Percentiles rank a stretch among this genome's conserved stretches.
Conservation (phyloP, 1,139 yeast species). For the Hyphopichia wangnamkhiaoensis region DNA sequence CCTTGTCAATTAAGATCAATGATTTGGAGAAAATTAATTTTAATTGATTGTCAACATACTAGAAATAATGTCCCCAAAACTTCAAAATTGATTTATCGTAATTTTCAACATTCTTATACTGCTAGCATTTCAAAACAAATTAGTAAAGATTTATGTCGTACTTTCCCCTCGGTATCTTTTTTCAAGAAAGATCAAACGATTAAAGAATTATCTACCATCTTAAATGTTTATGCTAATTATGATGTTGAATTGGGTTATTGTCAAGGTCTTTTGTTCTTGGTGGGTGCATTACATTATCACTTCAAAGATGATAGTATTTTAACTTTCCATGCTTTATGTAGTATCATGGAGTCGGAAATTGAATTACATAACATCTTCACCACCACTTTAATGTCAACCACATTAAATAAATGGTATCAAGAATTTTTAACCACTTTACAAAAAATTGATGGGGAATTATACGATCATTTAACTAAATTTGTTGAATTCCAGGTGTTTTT, state of each 20-base stretch:
- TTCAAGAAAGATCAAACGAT: conserved; percentile 25
- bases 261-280: conserved; percentile 68
- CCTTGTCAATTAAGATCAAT: conserved; percentile 38
- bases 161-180: conserved; percentile 50
- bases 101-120: conserved; percentile 48
- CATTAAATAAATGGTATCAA: conserved; percentile 53
- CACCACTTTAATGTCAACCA: conserved; percentile 54
- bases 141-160: conserved; percentile 60
- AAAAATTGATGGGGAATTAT: conserved; percentile 42
- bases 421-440: conserved; percentile 53
- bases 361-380: conserved; percentile 60
- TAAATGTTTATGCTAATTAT: conserved; percentile 67
- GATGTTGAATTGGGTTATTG: conserved; percentile 73
- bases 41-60: conserved; percentile 22
- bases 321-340: conserved; percentile 58
- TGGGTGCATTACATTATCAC: conserved; percentile 60
- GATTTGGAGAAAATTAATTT: conserved; percentile 40
- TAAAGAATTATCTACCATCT: conserved; percentile 51
- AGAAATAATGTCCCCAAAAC: conserved; percentile 36
- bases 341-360: conserved; percentile 62
- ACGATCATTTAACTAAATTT: conserved; percentile 42
- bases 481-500: conserved; percentile 49
- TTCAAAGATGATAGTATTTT: conserved; percentile 45
- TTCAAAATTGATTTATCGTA: conserved; percentile 33
- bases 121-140: conserved; percentile 52